Percentiles rank a stretch among this genome's conserved stretches.
Evolutionary conservation across 164 flowering plant species (phyloP).

Genomic region (Aristolochia californica): DNA sequence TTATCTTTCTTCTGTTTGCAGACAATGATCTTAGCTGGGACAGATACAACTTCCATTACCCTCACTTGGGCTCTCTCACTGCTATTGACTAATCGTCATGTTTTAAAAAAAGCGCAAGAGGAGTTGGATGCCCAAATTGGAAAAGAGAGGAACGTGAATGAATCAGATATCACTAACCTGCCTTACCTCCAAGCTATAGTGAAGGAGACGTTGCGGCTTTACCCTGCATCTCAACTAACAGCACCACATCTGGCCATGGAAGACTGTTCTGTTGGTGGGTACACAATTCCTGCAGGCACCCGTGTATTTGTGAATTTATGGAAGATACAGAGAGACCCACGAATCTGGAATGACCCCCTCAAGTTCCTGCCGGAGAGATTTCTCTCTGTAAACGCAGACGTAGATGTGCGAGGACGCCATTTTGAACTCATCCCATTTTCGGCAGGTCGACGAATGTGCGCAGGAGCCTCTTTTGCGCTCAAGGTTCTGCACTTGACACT

Average conservation of each 20-base stretch:
- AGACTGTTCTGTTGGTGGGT: conserved; percentile 20
- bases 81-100: neutral
- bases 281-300: conserved; percentile 17
- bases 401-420: conserved; percentile 13
- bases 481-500: conserved; percentile 14
- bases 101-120: conserved; percentile 1
- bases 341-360: conserved; percentile 19
- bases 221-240: conserved; percentile 5
- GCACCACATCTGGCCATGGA: conserved; percentile 8
- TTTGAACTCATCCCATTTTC: conserved; percentile 24
- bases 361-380: conserved; percentile 30
- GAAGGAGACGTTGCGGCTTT: conserved; percentile 4
- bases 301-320: conserved; percentile 20
- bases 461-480: conserved; percentile 13
- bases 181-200: conserved; percentile 4
- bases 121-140: conserved; percentile 3
- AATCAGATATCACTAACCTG: conserved; percentile 5
- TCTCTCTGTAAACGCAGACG: conserved; percentile 9
- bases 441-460: conserved; percentile 27
- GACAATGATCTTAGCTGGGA: neutral
- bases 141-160: neutral
- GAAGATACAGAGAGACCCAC: conserved; percentile 31
- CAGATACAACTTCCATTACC: neutral
- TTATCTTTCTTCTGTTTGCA: neutral
- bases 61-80: conserved; percentile 2